A percentile compares a stretch with the other conserved stretches of the same genome.
Evolutionary conservation across 1,139 yeast genomes (phyloP).

Genomic region (Sugiyamaella pinicola): DNA sequence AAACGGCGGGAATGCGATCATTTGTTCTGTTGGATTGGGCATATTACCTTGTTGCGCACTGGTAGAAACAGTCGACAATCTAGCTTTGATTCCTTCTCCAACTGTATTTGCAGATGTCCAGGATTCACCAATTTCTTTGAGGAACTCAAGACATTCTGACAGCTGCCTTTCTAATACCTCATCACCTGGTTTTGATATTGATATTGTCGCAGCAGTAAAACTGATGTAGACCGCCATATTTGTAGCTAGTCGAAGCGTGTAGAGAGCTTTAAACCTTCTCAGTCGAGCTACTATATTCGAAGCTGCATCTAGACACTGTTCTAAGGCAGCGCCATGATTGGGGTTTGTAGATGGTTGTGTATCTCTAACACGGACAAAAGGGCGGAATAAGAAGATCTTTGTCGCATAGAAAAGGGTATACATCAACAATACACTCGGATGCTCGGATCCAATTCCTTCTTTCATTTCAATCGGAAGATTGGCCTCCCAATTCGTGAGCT

Average conservation of each 20-base stretch:
- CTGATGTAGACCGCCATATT: constrained; percentile 32
- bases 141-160: constrained; percentile 23
- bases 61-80: constrained; percentile 8
- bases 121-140: constrained; percentile 26
- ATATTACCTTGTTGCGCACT: constrained; percentile 2
- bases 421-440: constrained; percentile 30
- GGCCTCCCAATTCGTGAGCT: constrained; percentile 30
- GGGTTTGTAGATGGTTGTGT: constrained; percentile 5
- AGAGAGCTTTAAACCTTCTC: constrained; percentile 26
- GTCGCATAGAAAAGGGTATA: constrained; percentile 32
- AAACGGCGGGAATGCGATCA: constrained; percentile 15
- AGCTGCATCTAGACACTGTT: constrained; percentile 22
- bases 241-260: constrained; percentile 31
- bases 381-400: constrained; percentile 31
- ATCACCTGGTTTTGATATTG: constrained; percentile 20
- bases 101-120: constrained; percentile 28
- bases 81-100: constrained; percentile 23
- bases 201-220: constrained; percentile 34
- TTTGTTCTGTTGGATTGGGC: constrained; percentile 12
- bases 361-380: constrained; percentile 27
- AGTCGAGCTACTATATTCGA: constrained; percentile 21
- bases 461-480: constrained; percentile 29
- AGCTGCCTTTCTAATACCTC: constrained; percentile 8
- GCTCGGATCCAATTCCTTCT: constrained; percentile 22
- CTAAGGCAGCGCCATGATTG: constrained; percentile 16